Evolutionary conservation across 208 protist species (phyloP).

Genomic region (Leishmania amazonensis): DNA sequence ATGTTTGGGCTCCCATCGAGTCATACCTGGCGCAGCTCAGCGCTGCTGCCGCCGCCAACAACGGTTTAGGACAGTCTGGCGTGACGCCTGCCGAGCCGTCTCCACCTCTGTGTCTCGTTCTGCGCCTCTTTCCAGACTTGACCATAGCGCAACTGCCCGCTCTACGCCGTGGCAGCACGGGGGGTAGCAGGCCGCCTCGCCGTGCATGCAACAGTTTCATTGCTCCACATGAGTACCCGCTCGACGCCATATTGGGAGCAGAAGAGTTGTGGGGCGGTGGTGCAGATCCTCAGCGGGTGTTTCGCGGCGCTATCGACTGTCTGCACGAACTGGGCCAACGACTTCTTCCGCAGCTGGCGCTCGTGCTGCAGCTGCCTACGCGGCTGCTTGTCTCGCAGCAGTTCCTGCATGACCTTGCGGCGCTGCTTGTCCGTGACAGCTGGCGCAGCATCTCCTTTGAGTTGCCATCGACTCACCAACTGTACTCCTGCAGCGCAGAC

Average conservation of each 20-base stretch:
- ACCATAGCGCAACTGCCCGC: constrained; percentile 37
- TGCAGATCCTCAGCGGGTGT: constrained; percentile 20
- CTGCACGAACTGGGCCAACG: constrained; percentile 25
- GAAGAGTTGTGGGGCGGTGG: constrained; percentile 42
- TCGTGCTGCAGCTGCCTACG: constrained; percentile 58
- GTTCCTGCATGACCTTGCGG: constrained; percentile 42
- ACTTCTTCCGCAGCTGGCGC: constrained; percentile 25
- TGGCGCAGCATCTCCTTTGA: constrained; percentile 47
- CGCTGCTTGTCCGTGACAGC: constrained; percentile 16
- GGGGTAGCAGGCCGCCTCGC: neutral
- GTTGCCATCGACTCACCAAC: constrained; percentile 44
- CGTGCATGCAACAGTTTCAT: neutral
- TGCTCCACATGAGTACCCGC: constrained; percentile 30
- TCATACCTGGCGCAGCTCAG: constrained; percentile 23
- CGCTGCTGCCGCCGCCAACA: neutral
- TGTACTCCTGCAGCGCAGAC: constrained; percentile 16
- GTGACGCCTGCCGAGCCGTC: neutral
- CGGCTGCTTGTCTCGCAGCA: constrained; percentile 58
- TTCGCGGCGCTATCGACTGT: constrained; percentile 23
- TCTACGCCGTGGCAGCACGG: neutral
- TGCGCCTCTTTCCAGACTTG: constrained; percentile 60
- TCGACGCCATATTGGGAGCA: constrained; percentile 33
- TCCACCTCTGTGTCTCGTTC: constrained; percentile 34
- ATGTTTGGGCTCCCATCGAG: constrained; percentile 28
- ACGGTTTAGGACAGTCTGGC: neutral